Evolutionary conservation across 2,329 filamentous ascomycete genomes (phyloP), one percentile per base, ranked within the genome.

Genomic region (Eutypella sp.): DNA sequence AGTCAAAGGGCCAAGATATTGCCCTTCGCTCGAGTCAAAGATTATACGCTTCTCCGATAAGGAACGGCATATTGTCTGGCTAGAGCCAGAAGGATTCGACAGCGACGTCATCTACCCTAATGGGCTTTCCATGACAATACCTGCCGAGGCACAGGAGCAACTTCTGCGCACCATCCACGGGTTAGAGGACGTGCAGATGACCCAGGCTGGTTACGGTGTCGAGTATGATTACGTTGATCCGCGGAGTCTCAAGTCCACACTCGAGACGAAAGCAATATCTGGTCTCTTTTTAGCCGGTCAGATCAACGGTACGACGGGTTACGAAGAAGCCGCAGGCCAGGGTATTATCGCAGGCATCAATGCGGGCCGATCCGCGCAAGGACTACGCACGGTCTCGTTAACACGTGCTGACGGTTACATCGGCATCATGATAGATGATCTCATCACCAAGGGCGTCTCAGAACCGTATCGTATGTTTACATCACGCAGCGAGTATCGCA

Each of bases 401-500:
- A 84, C 84, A 7, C 79, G 93, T 52, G 84, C 87, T 2, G 92
- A 99, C 65, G 90, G 89, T 11, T 99, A 96, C 66, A 97, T 99
- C 60, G 93, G 93, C 55, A 87, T 99, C 69, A 96, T 99, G 90
- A 91, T 99, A 58, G 93, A 99, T 67, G 93, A 99, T 64, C 81
- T 99, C 31, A 84, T 95, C 61, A 97, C 92, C 19, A 97, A 96
- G 68, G 93, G 93, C 40, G 93, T 99, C 24, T 91, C 87, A 2
- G 93, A 99, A 63, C 93, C 93, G 1, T 99, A 99, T 68, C 83
- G 93, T 55, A 97, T 99, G 91, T 99, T 99, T 71, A 99, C 93
- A 2, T 87, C 88, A 5, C 83, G 93, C 52, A 95, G 87, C 69
- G 93, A 99, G 70, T 99, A 95, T 67, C 87, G 93, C 51, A 91